Base-by-base conservation (phyloP, 352 stramenopile genomes). In the Phytophthora pisi region DNA sequence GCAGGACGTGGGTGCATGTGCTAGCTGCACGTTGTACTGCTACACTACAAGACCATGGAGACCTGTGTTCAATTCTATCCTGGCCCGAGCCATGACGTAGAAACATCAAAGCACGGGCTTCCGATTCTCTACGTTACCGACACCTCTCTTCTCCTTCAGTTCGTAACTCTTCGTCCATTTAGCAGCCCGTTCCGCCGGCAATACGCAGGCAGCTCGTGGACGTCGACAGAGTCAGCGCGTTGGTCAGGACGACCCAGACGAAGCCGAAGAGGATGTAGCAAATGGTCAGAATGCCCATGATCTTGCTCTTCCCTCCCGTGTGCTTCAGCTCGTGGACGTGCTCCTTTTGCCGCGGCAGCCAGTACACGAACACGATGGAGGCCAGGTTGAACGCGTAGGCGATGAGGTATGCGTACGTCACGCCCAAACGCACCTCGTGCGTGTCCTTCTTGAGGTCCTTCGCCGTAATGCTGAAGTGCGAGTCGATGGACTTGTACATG, bases 401-500 rank as follows among this genome's bases (percentile, higher is more conserved):
- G 52, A 90, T 87, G 24, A 82, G 15, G 61, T 86, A 87, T 2
- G 70, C 70, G 57, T 81, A 84, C 16, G 79, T 85, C 28, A 79
- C 68, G 5, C 88, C 72, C 68, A 66, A 66, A 16, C 79, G 81
- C 24, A 78, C 79, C n/a, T 82, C 57, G 42, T 75, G 50, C 7
- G 74, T 64, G 26, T 82, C 74, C 49, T 73, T 70, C 47, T 52
- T 60, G 61, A 82, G 70, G 43, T 64, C 66, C 28, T 71, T 75
- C 26, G 62, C 64, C 24, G 73, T 61, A 30, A 84, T 78, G 49
- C 77, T 73, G 36, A 90, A 84, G 69, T 79, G 68, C 13, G 61
- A 69, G 46, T 89, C 70, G 46, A 89, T 76, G 3, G 47, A 79
- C 70, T 89, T 89, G 66, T 70, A 82, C 18, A 90, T 72, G 51